These are phyloP conservation scores for Clarireedia monteithiana DNA, from an alignment of 2,329 filamentous ascomycete genomes.

Conservation along the genomic window DNA sequence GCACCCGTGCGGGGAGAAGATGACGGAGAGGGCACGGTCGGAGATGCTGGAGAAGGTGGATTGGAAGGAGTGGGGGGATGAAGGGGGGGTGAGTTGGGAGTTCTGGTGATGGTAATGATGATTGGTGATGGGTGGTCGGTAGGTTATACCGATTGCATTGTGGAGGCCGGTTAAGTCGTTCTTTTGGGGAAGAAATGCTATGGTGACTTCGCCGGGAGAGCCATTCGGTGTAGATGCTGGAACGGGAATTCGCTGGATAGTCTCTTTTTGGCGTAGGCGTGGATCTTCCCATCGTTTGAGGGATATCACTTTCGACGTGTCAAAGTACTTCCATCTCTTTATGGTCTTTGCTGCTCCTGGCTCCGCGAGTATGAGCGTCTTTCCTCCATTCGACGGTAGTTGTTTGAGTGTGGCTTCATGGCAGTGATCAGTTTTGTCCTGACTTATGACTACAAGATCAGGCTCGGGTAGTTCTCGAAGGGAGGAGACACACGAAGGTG, in stretches of 20 bases:
- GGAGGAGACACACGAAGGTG: conserved; percentile 48
- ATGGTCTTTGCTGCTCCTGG: conserved; percentile 58
- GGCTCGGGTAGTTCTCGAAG: conserved; percentile 44
- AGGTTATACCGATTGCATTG: conserved; percentile 65
- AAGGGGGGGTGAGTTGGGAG: conserved; percentile 16
- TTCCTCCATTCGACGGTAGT: conserved; percentile 44
- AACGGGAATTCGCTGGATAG: conserved; percentile 39
- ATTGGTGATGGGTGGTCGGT: conserved; percentile 38
- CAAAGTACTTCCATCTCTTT: conserved; percentile 60
- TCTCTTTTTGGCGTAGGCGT: conserved; percentile 21
- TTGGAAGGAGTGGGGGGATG: conserved; percentile 18
- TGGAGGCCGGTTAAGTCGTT: conserved; percentile 53
- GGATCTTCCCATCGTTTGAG: conserved; percentile 41
- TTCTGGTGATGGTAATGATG: background rate
- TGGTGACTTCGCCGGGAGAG: conserved; percentile 57
- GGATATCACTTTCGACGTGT: conserved; percentile 38
- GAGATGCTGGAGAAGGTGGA: conserved; percentile 28
- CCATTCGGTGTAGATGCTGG: conserved; percentile 45
- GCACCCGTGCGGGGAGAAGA: conserved; percentile 60
- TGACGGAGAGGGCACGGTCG: conserved; percentile 46
- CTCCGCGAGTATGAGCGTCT: conserved; percentile 58
- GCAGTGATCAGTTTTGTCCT: conserved; percentile 62
- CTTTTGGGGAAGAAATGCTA: conserved; percentile 57
- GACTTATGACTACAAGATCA: conserved; percentile 51
- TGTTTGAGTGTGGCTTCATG: conserved; percentile 61